A percentile compares a stretch with the other conserved stretches of the same genome.
Conservation (phyloP, 129 eudicot genomes). For the Centella asiatica region DNA sequence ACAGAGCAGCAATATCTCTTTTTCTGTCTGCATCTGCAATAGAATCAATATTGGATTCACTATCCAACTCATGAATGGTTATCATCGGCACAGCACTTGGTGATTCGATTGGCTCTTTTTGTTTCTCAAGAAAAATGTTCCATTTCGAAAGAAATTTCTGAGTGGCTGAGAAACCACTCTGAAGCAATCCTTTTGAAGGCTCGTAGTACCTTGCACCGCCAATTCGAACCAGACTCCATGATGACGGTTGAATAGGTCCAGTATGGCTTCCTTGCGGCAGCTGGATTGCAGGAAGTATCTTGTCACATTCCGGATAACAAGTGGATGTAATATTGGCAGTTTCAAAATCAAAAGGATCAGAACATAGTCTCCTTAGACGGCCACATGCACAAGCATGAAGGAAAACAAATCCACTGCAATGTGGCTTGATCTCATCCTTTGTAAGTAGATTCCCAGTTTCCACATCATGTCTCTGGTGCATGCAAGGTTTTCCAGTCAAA, state of each 20-base stretch:
- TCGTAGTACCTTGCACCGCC: conserved; percentile 85
- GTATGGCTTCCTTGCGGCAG: conserved; percentile 31
- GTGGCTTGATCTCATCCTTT: conserved; percentile 35
- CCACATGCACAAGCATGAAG: conserved; percentile 99
- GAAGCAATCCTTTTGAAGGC: conserved; percentile 75
- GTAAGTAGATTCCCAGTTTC: conserved; percentile 17
- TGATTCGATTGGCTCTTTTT: conserved; percentile 16
- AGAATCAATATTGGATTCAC: conserved; percentile 24
- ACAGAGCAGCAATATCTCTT: conserved; percentile 21
- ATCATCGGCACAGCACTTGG: conserved; percentile 22
- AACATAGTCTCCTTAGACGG: conserved; percentile 50
- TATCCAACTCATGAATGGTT: conserved; percentile 17
- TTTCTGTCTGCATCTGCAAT: conserved; percentile 25
- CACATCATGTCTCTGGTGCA: conserved; percentile 61
- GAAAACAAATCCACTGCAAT: conserved; percentile 78
- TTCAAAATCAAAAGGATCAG: conserved; percentile 85
- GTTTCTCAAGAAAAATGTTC: conserved; percentile 59
- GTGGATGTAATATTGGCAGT: conserved; percentile 54
- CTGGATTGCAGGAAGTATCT: conserved; percentile 58
- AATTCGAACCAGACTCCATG: conserved; percentile 74
- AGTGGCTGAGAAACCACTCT: conserved; percentile 69
- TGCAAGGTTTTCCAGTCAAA: conserved; percentile 87
- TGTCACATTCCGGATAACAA: conserved; percentile 78
- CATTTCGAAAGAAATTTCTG: conserved; percentile 76
- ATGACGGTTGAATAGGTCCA: conserved; percentile 45